phyloP scores from a whole-genome alignment of 2,329 filamentous ascomycete species.

The Colletotrichum endophyticum region DNA sequence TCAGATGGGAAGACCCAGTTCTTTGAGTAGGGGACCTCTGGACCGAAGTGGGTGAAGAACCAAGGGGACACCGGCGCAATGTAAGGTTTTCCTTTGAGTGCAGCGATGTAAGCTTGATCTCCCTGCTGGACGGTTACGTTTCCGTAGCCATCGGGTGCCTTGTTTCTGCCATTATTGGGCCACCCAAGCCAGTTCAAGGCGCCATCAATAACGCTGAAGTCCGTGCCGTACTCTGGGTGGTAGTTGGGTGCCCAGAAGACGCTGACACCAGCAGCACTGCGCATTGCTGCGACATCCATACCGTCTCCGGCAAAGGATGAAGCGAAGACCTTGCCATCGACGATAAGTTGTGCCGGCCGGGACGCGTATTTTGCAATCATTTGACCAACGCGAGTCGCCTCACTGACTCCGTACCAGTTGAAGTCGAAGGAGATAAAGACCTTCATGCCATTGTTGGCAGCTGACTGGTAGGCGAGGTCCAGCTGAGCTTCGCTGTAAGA shows the following conservation, averaged over 20 bases:
- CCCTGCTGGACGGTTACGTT: conserved; percentile 45
- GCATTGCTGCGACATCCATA: conserved; percentile 45
- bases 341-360: conserved; percentile 49
- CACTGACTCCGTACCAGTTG: conserved; percentile 46
- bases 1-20: conserved; percentile 66
- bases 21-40: conserved; percentile 50
- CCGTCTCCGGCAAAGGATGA: conserved; percentile 58
- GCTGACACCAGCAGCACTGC: conserved; percentile 43
- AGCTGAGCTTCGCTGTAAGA: conserved; percentile 50
- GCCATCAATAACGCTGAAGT: conserved; percentile 45
- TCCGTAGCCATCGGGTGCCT: conserved; percentile 46
- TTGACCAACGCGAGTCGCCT: conserved; percentile 44
- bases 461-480: conserved; percentile 52
- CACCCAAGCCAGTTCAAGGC: conserved; percentile 53
- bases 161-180: conserved; percentile 50
- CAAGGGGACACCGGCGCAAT: conserved; percentile 45
- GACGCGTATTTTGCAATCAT: conserved; percentile 51
- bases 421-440: conserved; percentile 64
- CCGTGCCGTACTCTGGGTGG: conserved; percentile 40
- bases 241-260: conserved; percentile 58
- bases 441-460: conserved; percentile 51
- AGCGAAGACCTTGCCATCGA: conserved; percentile 54
- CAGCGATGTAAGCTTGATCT: conserved; percentile 36
- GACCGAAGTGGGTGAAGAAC: conserved; percentile 57
- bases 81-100: conserved; percentile 48